phyloP scores from a whole-genome alignment of 2,329 filamentous ascomycete genomes.

The Paramyrothecium sp. region DNA sequence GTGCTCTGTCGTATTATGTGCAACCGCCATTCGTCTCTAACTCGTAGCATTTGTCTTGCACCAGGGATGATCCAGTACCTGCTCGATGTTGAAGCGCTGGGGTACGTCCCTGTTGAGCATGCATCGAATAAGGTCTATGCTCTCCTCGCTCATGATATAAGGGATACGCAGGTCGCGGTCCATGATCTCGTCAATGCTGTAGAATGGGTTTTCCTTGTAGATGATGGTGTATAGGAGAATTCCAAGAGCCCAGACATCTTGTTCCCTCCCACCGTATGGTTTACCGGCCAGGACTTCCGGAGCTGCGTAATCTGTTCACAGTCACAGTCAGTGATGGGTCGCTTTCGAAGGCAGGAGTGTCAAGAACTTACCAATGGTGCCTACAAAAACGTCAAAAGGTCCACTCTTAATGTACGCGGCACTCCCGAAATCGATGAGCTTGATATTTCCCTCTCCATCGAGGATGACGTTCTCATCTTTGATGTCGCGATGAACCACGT shows the following conservation, averaged over 20 bases:
- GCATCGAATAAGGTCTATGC: slow-evolving; percentile 83
- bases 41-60: slow-evolving; percentile 31
- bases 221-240: slow-evolving; percentile 98
- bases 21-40: slow-evolving; percentile 1
- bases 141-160: slow-evolving; percentile 84
- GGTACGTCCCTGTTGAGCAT: slow-evolving; percentile 93
- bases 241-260: slow-evolving; percentile 97
- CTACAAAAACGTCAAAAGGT: slow-evolving; percentile 98
- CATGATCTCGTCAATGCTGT: slow-evolving; percentile 98
- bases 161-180: slow-evolving; percentile 92
- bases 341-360: slow-evolving; percentile 2
- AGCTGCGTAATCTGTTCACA: slow-evolving; percentile 80
- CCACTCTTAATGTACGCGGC: slow-evolving; percentile 98
- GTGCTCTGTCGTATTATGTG: background rate
- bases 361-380: slow-evolving; percentile 79
- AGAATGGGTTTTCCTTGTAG: slow-evolving; percentile 99
- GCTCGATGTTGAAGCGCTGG: slow-evolving; percentile 78
- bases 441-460: slow-evolving; percentile 92
- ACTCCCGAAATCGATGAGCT: slow-evolving; percentile 96
- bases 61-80: slow-evolving; percentile 91
- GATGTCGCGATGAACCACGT: slow-evolving; percentile 95
- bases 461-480: slow-evolving; percentile 98
- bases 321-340: slow-evolving; percentile 6
- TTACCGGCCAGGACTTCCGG: slow-evolving; percentile 95
- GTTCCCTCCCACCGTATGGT: slow-evolving; percentile 91